phyloP scores from a whole-genome alignment of 2,329 filamentous ascomycete species.

The Plectosphaerella cucumerina region DNA sequence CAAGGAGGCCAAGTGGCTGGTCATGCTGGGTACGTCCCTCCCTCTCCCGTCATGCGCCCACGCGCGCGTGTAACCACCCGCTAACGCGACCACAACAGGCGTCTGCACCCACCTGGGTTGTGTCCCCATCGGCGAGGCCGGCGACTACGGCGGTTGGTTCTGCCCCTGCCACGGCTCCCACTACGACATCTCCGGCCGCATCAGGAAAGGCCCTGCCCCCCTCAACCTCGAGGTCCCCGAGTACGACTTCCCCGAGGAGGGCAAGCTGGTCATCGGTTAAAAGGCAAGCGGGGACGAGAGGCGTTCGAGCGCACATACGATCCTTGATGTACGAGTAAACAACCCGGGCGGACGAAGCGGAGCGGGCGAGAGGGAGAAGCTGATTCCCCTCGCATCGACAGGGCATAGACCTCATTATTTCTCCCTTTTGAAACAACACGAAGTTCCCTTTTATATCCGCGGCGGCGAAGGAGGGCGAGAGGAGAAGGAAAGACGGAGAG shows the following conservation, averaged over 20 bases:
- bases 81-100: constrained; percentile 44
- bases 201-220: constrained; percentile 94
- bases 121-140: constrained; percentile 97
- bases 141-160: constrained; percentile 99
- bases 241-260: constrained; percentile 92
- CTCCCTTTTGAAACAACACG: neutral
- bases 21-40: constrained; percentile 79
- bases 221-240: constrained; percentile 93
- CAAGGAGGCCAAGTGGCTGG: constrained; percentile 96
- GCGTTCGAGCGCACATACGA: neutral
- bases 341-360: neutral
- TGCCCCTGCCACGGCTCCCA: constrained; percentile 99
- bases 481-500: neutral
- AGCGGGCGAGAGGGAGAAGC: neutral
- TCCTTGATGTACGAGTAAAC: neutral
- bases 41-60: too few relatives aligned
- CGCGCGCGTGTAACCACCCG: neutral
- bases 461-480: neutral
- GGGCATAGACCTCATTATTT: neutral
- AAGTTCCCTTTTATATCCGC: neutral
- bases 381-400: neutral
- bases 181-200: constrained; percentile 98
- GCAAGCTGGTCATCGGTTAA: constrained; percentile 91
- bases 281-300: constrained; percentile 10
- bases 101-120: constrained; percentile 99